Evolutionary conservation across 441 rosid genomes (phyloP).

Genomic region (Lagerstroemia fauriei): DNA sequence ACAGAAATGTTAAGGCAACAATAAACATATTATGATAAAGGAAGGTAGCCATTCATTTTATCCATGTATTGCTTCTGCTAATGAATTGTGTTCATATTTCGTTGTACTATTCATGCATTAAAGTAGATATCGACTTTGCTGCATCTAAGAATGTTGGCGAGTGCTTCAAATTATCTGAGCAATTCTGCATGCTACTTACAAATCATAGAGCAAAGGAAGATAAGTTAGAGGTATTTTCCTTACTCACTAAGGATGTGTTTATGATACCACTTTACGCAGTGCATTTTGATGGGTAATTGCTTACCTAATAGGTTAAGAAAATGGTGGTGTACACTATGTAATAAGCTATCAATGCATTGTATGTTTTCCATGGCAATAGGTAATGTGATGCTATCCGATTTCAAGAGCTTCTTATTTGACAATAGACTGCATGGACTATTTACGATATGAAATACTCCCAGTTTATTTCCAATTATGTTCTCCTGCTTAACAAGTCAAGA

Average conservation of each 20-base stretch:
- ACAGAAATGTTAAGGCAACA: neutral
- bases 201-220: constrained; percentile 43
- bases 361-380: too few relatives aligned
- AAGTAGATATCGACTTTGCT: neutral
- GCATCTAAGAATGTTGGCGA: constrained; percentile 44
- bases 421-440: too few relatives aligned
- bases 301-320: constrained; percentile 39
- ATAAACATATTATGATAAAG: too few relatives aligned
- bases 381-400: too few relatives aligned
- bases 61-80: neutral
- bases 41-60: too few relatives aligned
- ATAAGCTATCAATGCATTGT: constrained; percentile 21
- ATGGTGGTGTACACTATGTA: constrained; percentile 34
- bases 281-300: neutral
- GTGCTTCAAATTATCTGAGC: constrained; percentile 41
- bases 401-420: too few relatives aligned
- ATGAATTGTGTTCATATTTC: neutral
- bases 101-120: neutral
- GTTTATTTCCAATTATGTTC: too few relatives aligned
- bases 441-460: too few relatives aligned
- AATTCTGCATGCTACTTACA: constrained; percentile 40
- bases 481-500: too few relatives aligned
- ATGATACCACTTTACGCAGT: too few relatives aligned
- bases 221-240: constrained; percentile 42
- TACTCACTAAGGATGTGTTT: neutral